Conservation (phyloP, 352 stramenopile genomes). For the Phytophthora sansomeana region DNA sequence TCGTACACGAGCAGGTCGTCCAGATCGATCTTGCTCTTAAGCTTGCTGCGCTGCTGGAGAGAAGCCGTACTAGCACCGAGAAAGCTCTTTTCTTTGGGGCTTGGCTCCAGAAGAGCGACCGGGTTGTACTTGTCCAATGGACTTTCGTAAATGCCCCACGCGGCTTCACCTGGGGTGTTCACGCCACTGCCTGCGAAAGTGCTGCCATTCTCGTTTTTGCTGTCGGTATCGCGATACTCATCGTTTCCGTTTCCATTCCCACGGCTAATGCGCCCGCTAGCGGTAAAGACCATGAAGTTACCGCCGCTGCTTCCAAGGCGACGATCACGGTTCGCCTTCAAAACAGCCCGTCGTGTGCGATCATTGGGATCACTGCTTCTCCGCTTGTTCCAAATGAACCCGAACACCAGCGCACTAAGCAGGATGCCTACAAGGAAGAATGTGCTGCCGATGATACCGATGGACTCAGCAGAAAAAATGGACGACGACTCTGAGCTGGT, state of each 20-base stretch:
- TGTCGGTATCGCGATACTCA: slow-evolving; percentile 43
- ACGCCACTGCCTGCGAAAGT: slow-evolving; percentile 52
- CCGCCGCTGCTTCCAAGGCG: slow-evolving; percentile 40
- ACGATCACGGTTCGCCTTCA: slow-evolving; percentile 42
- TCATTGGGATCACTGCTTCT: slow-evolving; percentile 23
- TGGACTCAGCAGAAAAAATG: slow-evolving; percentile 55
- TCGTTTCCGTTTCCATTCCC: slow-evolving; percentile 35
- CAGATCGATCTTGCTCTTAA: slow-evolving; percentile 59
- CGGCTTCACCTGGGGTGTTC: slow-evolving; percentile 24
- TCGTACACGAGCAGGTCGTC: slow-evolving; percentile 82
- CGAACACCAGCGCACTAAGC: slow-evolving; percentile 47
- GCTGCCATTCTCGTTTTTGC: slow-evolving; percentile 56
- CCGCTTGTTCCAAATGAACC: slow-evolving; percentile 44
- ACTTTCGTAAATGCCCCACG: slow-evolving; percentile 41
- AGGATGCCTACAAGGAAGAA: slow-evolving; percentile 56
- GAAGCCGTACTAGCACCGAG: slow-evolving; percentile 38
- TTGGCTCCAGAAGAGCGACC: slow-evolving; percentile 75
- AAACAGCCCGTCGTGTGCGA: slow-evolving; percentile 7
- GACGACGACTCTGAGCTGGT: slow-evolving; percentile 32
- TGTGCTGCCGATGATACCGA: slow-evolving; percentile 59
- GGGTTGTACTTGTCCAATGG: slow-evolving; percentile 51
- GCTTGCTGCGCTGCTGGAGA: slow-evolving; percentile 44
- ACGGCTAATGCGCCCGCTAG: slow-evolving; percentile 38
- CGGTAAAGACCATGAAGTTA: slow-evolving; percentile 42
- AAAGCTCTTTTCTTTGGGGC: slow-evolving; percentile 34